These are phyloP conservation scores for Nemania sp. DNA, from an alignment of 2,329 filamentous ascomycete species.

Conservation along the genomic window DNA sequence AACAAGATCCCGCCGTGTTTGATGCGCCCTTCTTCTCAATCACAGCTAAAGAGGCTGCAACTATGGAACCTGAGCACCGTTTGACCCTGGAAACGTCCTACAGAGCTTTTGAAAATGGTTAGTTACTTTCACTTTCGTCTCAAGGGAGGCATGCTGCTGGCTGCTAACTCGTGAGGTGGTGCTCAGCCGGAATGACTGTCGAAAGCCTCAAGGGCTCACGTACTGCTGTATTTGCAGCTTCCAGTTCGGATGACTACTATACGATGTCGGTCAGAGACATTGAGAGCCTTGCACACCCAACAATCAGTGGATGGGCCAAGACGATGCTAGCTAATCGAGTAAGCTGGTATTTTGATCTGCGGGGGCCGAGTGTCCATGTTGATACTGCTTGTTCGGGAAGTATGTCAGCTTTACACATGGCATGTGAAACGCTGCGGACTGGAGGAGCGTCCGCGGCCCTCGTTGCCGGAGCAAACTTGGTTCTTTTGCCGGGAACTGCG, in stretches of 20 bases:
- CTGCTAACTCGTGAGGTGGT: background rate
- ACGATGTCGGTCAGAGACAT: background rate
- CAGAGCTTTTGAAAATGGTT: constrained; percentile 11
- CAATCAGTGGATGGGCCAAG: background rate
- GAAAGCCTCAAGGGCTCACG: background rate
- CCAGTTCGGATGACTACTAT: background rate
- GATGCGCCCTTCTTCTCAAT: constrained; percentile 18
- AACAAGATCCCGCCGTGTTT: background rate
- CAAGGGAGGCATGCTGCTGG: no score
- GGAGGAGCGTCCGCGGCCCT: no score
- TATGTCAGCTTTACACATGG: background rate
- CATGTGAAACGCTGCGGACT: background rate
- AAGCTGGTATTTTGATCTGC: background rate
- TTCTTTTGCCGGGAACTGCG: no score
- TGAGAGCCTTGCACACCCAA: background rate
- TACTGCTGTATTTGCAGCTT: background rate
- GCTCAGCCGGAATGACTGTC: background rate
- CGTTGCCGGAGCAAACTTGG: no score
- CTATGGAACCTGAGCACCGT: constrained; percentile 6
- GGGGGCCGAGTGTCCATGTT: background rate
- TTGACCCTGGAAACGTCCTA: constrained; percentile 1
- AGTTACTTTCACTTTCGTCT: background rate
- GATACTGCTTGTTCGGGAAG: constrained; percentile 5
- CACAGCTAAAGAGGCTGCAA: constrained; percentile 3
- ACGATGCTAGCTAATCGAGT: background rate